These are phyloP conservation scores for Lunasporangiospora selenospora DNA, from an alignment of 192 early-diverging fungal species.

Conservation along the genomic window DNA sequence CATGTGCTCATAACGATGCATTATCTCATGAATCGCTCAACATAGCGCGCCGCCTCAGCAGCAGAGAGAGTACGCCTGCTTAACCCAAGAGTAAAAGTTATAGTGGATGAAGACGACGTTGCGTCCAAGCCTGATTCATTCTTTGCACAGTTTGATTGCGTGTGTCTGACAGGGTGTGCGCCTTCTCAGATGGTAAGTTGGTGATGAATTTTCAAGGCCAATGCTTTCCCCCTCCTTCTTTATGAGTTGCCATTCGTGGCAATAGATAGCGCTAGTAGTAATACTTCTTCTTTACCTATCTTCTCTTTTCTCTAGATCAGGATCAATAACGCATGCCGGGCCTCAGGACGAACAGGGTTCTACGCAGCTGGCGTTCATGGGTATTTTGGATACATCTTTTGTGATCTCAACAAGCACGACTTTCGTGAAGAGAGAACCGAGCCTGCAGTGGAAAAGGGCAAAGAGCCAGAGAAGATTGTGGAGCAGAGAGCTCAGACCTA, in stretches of 20 bases:
- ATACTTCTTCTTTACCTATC: not conserved
- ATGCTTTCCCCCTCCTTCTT: not conserved
- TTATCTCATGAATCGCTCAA: too few species aligned
- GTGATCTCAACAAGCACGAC: conserved; percentile 72
- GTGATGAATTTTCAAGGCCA: not conserved
- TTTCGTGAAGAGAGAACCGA: conserved; percentile 59
- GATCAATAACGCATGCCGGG: conserved; percentile 69
- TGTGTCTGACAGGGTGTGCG: conserved; percentile 62
- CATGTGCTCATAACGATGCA: too few species aligned
- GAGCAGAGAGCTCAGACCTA: conserved; percentile 46
- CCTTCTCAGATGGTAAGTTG: conserved; percentile 50
- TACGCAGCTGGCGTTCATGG: conserved; percentile 77
- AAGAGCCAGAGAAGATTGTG: conserved; percentile 47
- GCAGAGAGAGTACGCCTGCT: conserved; percentile 68
- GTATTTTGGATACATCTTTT: conserved; percentile 86
- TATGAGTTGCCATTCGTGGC: too few species aligned
- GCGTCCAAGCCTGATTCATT: conserved; percentile 53
- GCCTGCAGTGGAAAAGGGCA: conserved; percentile 23
- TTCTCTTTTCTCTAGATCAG: conserved; percentile 43
- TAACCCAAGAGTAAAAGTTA: conserved; percentile 84
- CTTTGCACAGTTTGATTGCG: conserved; percentile 72
- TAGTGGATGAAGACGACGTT: conserved; percentile 55
- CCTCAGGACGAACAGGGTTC: conserved; percentile 60
- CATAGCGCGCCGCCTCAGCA: conserved; percentile 72
- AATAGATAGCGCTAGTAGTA: too few species aligned